Evolutionary conservation across 108 stramenopile species (phyloP).

Genomic region (Phaeodactylum tricornutum): DNA sequence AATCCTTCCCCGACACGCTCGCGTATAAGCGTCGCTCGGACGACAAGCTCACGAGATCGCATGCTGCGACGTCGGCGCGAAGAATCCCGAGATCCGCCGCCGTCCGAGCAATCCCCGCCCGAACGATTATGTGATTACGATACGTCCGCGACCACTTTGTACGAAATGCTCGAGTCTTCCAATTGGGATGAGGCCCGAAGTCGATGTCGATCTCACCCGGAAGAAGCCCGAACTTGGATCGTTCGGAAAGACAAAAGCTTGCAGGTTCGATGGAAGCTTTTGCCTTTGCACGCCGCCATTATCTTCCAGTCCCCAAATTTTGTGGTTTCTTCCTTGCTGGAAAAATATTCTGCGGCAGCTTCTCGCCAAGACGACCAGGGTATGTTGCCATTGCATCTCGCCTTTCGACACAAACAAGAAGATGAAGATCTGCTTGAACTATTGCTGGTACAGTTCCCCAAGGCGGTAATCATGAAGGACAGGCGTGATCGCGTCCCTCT

Average conservation of each 20-base stretch:
- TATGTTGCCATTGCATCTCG: constrained; percentile 66
- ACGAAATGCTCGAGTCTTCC: constrained; percentile 55
- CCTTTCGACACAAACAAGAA: constrained; percentile 47
- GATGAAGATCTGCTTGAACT: constrained; percentile 43
- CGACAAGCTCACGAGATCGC: too few relatives aligned
- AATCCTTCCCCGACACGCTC: too few relatives aligned
- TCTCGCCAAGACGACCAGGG: constrained; percentile 61
- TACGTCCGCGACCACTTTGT: constrained; percentile 41
- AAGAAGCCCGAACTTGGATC: constrained; percentile 66
- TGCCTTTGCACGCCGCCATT: constrained; percentile 65
- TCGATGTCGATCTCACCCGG: constrained; percentile 41
- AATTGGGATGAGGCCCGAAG: constrained; percentile 50
- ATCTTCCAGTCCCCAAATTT: constrained; percentile 48
- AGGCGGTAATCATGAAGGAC: constrained; percentile 48
- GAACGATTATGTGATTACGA: constrained; percentile 39
- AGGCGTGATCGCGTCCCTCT: constrained; percentile 27
- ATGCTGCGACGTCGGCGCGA: too few relatives aligned
- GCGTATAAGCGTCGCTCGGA: too few relatives aligned
- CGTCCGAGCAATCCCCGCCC: too few relatives aligned
- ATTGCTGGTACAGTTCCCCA: constrained; percentile 52
- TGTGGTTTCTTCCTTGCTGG: constrained; percentile 37
- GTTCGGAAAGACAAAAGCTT: constrained; percentile 23
- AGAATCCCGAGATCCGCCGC: too few relatives aligned
- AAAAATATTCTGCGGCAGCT: constrained; percentile 38
- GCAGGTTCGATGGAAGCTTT: constrained; percentile 50